Percentiles rank a stretch among this genome's conserved stretches.
phyloP scores from a whole-genome alignment of 495 filamentous ascomycete genomes.

The Penicillium ucsense region DNA sequence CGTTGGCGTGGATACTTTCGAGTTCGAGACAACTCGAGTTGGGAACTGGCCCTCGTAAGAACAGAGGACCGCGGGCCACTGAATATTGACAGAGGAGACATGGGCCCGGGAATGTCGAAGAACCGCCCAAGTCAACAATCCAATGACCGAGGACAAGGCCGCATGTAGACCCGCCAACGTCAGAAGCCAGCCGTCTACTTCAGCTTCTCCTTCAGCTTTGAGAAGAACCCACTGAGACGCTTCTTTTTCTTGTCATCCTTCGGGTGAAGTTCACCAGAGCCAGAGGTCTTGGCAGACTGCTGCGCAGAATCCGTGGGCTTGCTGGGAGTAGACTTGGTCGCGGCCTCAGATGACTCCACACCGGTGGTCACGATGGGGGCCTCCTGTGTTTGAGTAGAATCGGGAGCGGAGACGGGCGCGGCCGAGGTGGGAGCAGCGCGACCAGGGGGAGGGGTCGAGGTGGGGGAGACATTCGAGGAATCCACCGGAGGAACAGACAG shows the following conservation, averaged over 20 bases:
- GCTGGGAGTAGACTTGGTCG: constrained; percentile 12
- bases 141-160: too few species aligned
- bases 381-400: constrained; percentile 1
- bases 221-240: constrained; percentile 37
- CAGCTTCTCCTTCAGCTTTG: constrained; percentile 41
- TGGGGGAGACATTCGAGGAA: constrained; percentile 36
- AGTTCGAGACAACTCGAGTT: neutral
- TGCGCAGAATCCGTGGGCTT: constrained; percentile 3
- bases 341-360: constrained; percentile 11
- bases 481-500: constrained; percentile 11
- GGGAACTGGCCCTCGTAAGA: neutral
- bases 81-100: neutral
- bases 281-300: constrained; percentile 8
- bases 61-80: neutral
- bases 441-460: constrained; percentile 25
- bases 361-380: constrained; percentile 31
- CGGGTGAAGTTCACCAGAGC: constrained; percentile 7
- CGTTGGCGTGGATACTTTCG: neutral
- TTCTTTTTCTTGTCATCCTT: constrained; percentile 42
- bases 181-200: constrained; percentile 16
- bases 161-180: too few species aligned
- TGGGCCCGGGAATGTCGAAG: too few species aligned
- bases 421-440: constrained; percentile 6
- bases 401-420: constrained; percentile 4
- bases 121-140: too few species aligned